Conservation (phyloP, 768 basidiomycete species). For the Suillus alpinus region DNA sequence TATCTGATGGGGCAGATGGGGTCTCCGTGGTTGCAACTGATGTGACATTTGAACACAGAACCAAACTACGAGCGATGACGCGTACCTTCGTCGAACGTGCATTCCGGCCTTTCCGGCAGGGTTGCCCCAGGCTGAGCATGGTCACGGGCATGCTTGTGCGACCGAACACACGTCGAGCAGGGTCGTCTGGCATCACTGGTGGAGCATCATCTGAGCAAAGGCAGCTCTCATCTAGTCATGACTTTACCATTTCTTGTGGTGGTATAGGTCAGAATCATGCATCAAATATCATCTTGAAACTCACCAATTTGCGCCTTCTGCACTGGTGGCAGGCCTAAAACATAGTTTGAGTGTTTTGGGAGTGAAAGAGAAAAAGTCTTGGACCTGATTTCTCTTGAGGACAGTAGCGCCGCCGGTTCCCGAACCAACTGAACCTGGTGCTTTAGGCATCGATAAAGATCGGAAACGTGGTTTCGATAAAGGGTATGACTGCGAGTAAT, state of each 20-base stretch:
- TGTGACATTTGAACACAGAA: slow-evolving; percentile 3
- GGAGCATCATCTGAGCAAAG: slow-evolving; percentile 5
- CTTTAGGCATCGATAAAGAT: slow-evolving; percentile 39
- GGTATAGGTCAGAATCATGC: slow-evolving; percentile 17
- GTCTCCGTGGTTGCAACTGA: slow-evolving; percentile 39
- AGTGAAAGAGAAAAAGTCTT: not conserved
- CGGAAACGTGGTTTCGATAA: slow-evolving; percentile 5
- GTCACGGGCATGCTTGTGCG: slow-evolving; percentile 64
- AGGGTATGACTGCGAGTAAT: not conserved
- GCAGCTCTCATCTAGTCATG: not conserved
- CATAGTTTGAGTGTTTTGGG: not conserved
- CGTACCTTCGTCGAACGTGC: slow-evolving; percentile 73
- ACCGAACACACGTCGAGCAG: slow-evolving; percentile 74
- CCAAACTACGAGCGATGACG: slow-evolving; percentile 2
- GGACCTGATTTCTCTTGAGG: slow-evolving; percentile 26
- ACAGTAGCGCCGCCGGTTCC: slow-evolving; percentile 1
- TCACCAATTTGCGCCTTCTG: slow-evolving; percentile 69
- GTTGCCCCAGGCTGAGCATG: slow-evolving; percentile 58
- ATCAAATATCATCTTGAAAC: slow-evolving; percentile 18
- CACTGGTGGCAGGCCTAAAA: slow-evolving; percentile 52
- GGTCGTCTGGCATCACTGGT: slow-evolving; percentile 71
- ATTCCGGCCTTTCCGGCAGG: slow-evolving; percentile 58
- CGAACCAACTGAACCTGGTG: slow-evolving; percentile 10
- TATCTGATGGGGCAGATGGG: slow-evolving; percentile 37
- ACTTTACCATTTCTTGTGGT: slow-evolving; percentile 58